These are phyloP conservation scores for Lipomyces orientalis DNA, from an alignment of 805 yeast genomes.

Conservation along the genomic window DNA sequence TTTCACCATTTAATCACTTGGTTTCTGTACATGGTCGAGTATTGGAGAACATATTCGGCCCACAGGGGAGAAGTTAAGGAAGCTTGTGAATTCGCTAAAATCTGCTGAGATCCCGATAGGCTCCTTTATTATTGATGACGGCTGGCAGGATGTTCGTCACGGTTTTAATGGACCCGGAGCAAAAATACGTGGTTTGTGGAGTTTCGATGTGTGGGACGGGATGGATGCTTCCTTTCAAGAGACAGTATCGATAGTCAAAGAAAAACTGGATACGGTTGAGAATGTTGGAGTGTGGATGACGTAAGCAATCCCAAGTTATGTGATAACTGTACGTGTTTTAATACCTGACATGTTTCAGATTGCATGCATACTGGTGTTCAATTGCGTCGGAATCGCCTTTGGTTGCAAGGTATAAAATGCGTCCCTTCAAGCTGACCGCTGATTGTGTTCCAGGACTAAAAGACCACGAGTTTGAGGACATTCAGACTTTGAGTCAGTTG, in stretches of 20 bases:
- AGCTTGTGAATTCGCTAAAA: constrained; percentile 7
- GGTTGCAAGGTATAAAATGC: not conserved
- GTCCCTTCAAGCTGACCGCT: not conserved
- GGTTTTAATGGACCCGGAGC: constrained; percentile 2
- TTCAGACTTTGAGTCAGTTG: constrained; percentile 1
- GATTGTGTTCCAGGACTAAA: constrained; percentile 6
- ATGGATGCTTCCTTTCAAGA: too few relatives aligned
- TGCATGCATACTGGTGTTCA: too few relatives aligned
- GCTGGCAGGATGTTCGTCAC: constrained; percentile 18
- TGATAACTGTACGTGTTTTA: too few relatives aligned
- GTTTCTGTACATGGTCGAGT: constrained; percentile 17
- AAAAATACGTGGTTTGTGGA: constrained; percentile 5
- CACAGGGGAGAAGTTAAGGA: not conserved
- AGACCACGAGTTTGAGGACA: not conserved
- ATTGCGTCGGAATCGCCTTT: too few relatives aligned
- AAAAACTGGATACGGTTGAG: too few relatives aligned
- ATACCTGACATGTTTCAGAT: too few relatives aligned
- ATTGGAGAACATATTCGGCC: constrained; percentile 9
- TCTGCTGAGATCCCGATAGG: constrained; percentile 12
- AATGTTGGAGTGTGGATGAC: too few relatives aligned
- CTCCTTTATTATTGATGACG: constrained; percentile 18
- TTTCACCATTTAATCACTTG: constrained; percentile 3
- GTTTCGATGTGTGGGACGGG: not conserved
- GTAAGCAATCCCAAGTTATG: too few relatives aligned
- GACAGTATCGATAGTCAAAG: too few relatives aligned